Conservation (phyloP, 306 rosid species). For the barrel medic (Medicago truncatula) region DNA sequence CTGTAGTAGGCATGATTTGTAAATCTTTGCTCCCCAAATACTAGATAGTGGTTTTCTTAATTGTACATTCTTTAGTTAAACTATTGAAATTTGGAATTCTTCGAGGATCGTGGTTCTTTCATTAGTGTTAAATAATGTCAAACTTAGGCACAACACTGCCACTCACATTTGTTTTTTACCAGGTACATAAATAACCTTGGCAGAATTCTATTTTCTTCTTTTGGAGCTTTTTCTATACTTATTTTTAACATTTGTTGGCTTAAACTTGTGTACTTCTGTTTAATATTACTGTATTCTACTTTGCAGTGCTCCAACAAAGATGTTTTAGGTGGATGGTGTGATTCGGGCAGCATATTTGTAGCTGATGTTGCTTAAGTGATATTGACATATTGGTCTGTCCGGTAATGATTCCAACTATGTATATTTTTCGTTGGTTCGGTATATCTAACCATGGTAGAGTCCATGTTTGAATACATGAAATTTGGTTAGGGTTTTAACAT, state of each 20-base stretch:
- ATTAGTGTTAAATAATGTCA: no score
- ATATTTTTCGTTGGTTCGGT: neutral
- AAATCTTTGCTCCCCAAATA: no score
- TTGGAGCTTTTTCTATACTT: neutral
- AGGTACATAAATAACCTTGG: constrained; percentile 7
- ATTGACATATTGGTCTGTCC: constrained; percentile 2
- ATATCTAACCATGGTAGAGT: neutral
- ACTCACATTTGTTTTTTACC: no score
- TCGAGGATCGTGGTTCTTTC: no score
- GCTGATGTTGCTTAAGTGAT: constrained; percentile 57
- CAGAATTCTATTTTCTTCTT: constrained; percentile 10
- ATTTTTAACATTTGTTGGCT: neutral
- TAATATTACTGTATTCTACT: constrained; percentile 48
- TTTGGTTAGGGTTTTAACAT: no score
- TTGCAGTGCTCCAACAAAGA: constrained; percentile 78
- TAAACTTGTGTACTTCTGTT: constrained; percentile 14
- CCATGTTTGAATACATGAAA: neutral
- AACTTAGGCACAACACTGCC: no score
- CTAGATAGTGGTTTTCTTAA: no score
- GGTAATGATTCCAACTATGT: neutral
- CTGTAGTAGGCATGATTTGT: no score
- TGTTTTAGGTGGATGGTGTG: constrained; percentile 93
- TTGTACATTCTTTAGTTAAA: no score
- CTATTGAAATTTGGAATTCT: no score
- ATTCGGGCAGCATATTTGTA: constrained; percentile 79